Evolutionary conservation across 768 basidiomycete genomes (phyloP).

Genomic region (Pulveroboletus frians): DNA sequence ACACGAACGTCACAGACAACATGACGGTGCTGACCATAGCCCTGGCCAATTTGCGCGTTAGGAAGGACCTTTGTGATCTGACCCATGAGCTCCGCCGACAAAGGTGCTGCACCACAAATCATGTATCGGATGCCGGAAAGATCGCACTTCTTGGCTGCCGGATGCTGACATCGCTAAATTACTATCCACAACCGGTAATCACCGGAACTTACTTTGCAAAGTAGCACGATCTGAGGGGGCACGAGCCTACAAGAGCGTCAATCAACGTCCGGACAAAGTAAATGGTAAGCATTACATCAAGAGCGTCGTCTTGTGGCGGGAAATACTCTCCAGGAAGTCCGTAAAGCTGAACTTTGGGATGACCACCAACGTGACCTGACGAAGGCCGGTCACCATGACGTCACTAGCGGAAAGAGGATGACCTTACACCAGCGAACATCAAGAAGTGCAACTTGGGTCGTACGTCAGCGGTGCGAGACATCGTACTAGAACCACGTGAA

Average conservation of each 20-base stretch:
- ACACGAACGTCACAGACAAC: background rate
- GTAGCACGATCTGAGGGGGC: slow-evolving; percentile 58
- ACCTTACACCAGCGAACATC: slow-evolving; percentile 48
- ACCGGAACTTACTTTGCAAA: slow-evolving; percentile 54
- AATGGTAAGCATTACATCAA: slow-evolving; percentile 38
- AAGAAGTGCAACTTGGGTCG: slow-evolving; percentile 44
- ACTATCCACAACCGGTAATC: background rate
- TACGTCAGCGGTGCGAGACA: slow-evolving; percentile 4
- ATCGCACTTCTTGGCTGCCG: slow-evolving; percentile 44
- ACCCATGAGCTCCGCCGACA: slow-evolving; percentile 51
- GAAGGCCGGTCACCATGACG: slow-evolving; percentile 3
- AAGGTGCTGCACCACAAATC: slow-evolving; percentile 59
- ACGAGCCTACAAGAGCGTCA: slow-evolving; percentile 41
- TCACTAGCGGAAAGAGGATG: background rate
- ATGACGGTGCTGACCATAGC: slow-evolving; percentile 41
- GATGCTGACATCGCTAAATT: slow-evolving; percentile 37
- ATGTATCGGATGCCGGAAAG: slow-evolving; percentile 48
- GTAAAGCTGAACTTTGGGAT: slow-evolving; percentile 59
- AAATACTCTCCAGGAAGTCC: slow-evolving; percentile 58
- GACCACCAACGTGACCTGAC: slow-evolving; percentile 51
- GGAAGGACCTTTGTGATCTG: slow-evolving; percentile 45
- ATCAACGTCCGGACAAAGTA: background rate
- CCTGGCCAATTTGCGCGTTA: slow-evolving; percentile 60
- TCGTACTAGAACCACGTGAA: background rate
- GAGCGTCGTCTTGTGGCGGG: slow-evolving; percentile 51